Conservation (phyloP, 139 green algal genomes). For the Pseudopediastrum boryanum region DNA sequence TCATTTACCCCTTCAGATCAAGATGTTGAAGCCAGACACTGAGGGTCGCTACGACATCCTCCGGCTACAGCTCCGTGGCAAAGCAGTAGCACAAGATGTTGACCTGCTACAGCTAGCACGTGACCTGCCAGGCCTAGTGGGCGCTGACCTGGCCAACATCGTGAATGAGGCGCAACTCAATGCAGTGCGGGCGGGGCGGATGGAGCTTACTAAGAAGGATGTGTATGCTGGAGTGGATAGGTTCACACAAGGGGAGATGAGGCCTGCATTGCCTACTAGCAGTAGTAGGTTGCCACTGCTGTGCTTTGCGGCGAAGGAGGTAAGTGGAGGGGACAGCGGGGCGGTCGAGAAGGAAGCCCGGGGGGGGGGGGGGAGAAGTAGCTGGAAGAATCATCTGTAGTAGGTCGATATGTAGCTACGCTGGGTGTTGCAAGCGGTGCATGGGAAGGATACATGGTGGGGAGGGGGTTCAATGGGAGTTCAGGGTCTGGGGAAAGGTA, state of each 20-base stretch:
- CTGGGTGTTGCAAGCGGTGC: too few species aligned
- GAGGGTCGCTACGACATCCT: conserved; percentile 81
- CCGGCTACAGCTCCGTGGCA: conserved; percentile 63
- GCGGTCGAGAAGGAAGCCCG: too few species aligned
- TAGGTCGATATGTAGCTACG: too few species aligned
- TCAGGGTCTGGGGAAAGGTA: too few species aligned
- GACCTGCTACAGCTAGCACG: conserved; percentile 90
- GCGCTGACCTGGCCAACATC: conserved; percentile 95
- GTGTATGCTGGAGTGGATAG: conserved; percentile 86
- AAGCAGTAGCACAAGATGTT: conserved; percentile 65
- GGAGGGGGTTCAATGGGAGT: too few species aligned
- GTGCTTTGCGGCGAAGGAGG: conserved; percentile 41
- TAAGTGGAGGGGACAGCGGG: too few species aligned
- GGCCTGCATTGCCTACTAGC: conserved; percentile 64
- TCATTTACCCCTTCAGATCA: conserved; percentile 48
- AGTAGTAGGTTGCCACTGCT: conserved; percentile 52
- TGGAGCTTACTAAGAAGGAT: conserved; percentile 58
- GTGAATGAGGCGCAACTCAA: conserved; percentile 93
- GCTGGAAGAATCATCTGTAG: too few species aligned
- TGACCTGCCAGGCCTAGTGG: conserved; percentile 89
- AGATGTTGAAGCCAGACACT: conserved; percentile 79
- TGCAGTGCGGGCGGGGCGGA: conserved; percentile 42
- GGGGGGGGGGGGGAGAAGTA: too few species aligned
- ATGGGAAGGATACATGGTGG: too few species aligned
- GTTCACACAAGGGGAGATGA: conserved; percentile 78